Conservation (phyloP, 331 rosid genomes). For the Rhamnella rubrinervis region DNA sequence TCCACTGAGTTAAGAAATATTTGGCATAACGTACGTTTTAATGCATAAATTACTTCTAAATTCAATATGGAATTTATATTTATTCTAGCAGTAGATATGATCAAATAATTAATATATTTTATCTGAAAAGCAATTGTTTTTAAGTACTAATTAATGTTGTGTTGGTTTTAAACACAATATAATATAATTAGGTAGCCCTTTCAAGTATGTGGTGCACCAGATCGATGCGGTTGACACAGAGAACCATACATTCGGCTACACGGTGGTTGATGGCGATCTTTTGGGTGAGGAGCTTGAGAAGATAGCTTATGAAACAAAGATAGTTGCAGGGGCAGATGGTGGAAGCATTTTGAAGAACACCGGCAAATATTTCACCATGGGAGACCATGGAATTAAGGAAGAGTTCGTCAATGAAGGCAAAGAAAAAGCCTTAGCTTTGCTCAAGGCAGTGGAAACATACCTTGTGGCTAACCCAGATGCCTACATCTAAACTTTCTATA, state of each 20-base stretch:
- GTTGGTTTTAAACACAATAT: too few species aligned
- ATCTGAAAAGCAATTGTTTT: too few species aligned
- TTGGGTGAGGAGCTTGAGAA: slow-evolving; percentile 48
- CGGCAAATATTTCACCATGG: slow-evolving; percentile 39
- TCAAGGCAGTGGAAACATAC: slow-evolving; percentile 18
- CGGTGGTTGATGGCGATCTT: slow-evolving; percentile 57
- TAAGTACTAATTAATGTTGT: too few species aligned
- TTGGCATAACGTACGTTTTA: too few species aligned
- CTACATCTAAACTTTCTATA: slow-evolving; percentile 24
- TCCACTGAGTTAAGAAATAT: too few species aligned
- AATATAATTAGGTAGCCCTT: slow-evolving; percentile 16
- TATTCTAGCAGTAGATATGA: too few species aligned
- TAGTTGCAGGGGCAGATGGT: slow-evolving; percentile 46
- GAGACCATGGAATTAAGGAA: slow-evolving; percentile 26
- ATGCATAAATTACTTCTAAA: too few species aligned
- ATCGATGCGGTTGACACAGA: slow-evolving; percentile 50
- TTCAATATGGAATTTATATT: too few species aligned
- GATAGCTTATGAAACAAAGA: slow-evolving; percentile 48
- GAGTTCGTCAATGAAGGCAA: slow-evolving; percentile 18
- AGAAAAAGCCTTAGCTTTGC: slow-evolving; percentile 17
- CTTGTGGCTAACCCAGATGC: slow-evolving; percentile 41
- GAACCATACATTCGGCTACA: slow-evolving; percentile 47
- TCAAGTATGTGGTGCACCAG: slow-evolving; percentile 43
- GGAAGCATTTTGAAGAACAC: slow-evolving; percentile 44
- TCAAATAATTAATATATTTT: too few species aligned